Percentiles rank a stretch among this genome's conserved stretches.
phyloP scores from a whole-genome alignment of 352 stramenopile species.

The Globisporangium paroecandrum region DNA sequence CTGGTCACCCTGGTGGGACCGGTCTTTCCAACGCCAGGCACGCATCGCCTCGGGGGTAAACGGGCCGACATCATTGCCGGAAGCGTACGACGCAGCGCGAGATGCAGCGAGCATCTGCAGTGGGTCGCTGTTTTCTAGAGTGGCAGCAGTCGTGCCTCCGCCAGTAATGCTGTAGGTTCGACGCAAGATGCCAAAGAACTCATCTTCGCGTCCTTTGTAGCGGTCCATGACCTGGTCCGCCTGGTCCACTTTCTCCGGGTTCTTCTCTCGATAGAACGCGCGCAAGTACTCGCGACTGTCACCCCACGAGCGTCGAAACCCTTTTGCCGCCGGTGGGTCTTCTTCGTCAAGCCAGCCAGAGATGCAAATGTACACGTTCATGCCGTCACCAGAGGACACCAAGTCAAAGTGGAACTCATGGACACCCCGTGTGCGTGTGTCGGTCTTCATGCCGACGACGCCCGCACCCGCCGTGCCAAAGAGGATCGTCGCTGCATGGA shows the following conservation, averaged over 20 bases:
- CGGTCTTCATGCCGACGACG: conserved; percentile 77
- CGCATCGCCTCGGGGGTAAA: conserved; percentile 28
- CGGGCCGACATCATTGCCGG: neutral
- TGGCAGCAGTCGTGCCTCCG: conserved; percentile 10
- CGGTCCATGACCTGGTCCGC: conserved; percentile 79
- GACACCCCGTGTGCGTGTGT: conserved; percentile 65
- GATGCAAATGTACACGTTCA: conserved; percentile 88
- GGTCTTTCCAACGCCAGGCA: conserved; percentile 82
- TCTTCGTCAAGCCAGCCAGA: conserved; percentile 83
- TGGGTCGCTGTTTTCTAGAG: conserved; percentile 28
- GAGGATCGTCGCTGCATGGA: conserved; percentile 70
- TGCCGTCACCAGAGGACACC: conserved; percentile 70
- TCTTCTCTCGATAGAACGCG: conserved; percentile 66
- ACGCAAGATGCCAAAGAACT: conserved; percentile 74
- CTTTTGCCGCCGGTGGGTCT: conserved; percentile 35
- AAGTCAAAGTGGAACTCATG: conserved; percentile 84
- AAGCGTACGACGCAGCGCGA: conserved; percentile 18
- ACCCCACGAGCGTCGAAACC: conserved; percentile 74
- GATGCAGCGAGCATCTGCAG: conserved; percentile 29
- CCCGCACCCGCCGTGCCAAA: conserved; percentile 80
- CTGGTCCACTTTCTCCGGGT: conserved; percentile 71
- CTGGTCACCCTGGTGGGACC: conserved; percentile 76
- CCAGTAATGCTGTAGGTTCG: conserved; percentile 45
- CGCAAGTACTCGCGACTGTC: conserved; percentile 76
- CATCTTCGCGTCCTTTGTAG: conserved; percentile 80